Conservation (phyloP, 768 basidiomycete genomes). For the Pulveroboletus sp. region DNA sequence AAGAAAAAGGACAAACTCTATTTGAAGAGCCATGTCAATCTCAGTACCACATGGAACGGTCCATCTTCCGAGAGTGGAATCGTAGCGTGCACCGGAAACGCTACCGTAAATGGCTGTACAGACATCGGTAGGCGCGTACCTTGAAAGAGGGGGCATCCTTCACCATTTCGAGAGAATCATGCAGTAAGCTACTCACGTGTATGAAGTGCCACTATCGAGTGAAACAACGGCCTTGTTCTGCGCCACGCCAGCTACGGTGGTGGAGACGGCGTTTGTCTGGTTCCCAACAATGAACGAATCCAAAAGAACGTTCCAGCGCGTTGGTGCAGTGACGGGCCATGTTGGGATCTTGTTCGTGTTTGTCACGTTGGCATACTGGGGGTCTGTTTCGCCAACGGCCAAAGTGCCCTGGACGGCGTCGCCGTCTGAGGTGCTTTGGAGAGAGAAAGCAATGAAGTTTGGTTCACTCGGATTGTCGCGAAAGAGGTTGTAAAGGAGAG, state of each 20-base stretch:
- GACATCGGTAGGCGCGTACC: constrained; percentile 65
- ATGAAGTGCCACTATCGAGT: constrained; percentile 80
- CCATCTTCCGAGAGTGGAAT: constrained; percentile 57
- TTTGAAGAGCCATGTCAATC: constrained; percentile 75
- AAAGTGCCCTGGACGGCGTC: constrained; percentile 65
- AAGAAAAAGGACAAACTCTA: constrained; percentile 48
- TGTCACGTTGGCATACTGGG: constrained; percentile 56
- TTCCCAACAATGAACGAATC: constrained; percentile 66
- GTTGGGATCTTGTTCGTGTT: constrained; percentile 61
- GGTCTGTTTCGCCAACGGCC: constrained; percentile 70
- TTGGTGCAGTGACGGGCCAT: constrained; percentile 62
- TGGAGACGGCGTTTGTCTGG: constrained; percentile 49
- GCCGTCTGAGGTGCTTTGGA: constrained; percentile 55
- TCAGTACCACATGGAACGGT: constrained; percentile 68
- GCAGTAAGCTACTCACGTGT: constrained; percentile 48
- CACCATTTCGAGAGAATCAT: neutral
- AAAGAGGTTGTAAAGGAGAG: constrained; percentile 75
- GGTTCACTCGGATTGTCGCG: constrained; percentile 61
- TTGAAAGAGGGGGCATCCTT: constrained; percentile 26
- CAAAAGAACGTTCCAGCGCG: constrained; percentile 72
- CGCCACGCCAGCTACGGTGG: constrained; percentile 54
- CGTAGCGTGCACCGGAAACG: constrained; percentile 59
- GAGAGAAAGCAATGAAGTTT: constrained; percentile 76
- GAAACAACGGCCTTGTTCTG: constrained; percentile 68
- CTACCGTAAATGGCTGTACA: constrained; percentile 67